Conservation (phyloP, 768 basidiomycete species). For the Dentipellis fragilis region DNA sequence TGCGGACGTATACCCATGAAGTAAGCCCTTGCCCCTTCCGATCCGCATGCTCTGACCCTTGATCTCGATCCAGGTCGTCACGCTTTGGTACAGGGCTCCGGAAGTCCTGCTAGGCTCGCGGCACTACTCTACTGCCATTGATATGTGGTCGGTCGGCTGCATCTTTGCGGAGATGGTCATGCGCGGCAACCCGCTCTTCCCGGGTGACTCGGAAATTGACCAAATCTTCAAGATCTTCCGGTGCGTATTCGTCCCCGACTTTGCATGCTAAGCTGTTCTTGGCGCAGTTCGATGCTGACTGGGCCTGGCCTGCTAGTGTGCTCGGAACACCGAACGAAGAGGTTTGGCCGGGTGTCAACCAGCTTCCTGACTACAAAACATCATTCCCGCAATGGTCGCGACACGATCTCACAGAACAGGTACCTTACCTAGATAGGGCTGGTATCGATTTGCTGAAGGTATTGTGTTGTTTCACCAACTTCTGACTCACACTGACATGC, state of each 20-base stretch:
- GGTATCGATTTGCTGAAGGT: slow-evolving; percentile 81
- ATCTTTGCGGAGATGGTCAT: slow-evolving; percentile 99
- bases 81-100: slow-evolving; percentile 97
- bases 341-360: slow-evolving; percentile 82
- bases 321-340: slow-evolving; percentile 92
- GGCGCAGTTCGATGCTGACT: background rate
- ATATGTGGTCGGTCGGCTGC: slow-evolving; percentile 99
- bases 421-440: slow-evolving; percentile 61
- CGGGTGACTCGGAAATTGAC: slow-evolving; percentile 99
- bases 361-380: slow-evolving; percentile 89
- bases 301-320: slow-evolving; percentile 31
- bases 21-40: slow-evolving; percentile 29
- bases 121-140: slow-evolving; percentile 95
- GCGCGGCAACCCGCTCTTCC: slow-evolving; percentile 83
- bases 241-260: slow-evolving; percentile 31
- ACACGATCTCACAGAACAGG: slow-evolving; percentile 57
- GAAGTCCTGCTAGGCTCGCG: slow-evolving; percentile 93
- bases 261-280: background rate
- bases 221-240: slow-evolving; percentile 99
- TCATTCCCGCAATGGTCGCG: slow-evolving; percentile 93
- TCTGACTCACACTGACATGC: background rate
- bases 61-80: slow-evolving; percentile 67
- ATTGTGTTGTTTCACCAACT: slow-evolving; percentile 6
- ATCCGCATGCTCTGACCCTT: background rate
- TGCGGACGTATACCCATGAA: slow-evolving; percentile 99